Conservation (phyloP, 805 yeast species). For the Komagataella phaffii region DNA sequence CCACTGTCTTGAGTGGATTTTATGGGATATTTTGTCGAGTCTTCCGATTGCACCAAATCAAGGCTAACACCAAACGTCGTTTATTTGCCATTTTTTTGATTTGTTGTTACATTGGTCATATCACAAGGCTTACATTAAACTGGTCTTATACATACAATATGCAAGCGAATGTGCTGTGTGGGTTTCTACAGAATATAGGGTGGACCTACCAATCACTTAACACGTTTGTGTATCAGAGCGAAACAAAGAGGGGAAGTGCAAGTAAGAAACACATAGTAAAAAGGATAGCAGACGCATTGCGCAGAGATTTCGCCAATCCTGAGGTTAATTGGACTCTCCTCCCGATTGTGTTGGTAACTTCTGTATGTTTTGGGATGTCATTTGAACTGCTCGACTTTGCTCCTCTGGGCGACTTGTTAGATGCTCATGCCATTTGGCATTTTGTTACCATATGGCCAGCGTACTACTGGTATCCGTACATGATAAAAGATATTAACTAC, state of each 20-base stretch:
- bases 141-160: conserved; percentile 94
- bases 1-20: conserved; percentile 71
- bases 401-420: conserved; percentile 53
- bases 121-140: conserved; percentile 47
- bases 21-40: conserved; percentile 53
- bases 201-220: conserved; percentile 27
- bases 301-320: conserved; percentile 10
- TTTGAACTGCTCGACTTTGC: conserved; percentile 86
- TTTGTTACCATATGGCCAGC: conserved; percentile 77
- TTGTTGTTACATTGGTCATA: conserved; percentile 46
- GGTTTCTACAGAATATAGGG: conserved; percentile 55
- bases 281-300: conserved; percentile 1
- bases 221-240: conserved; percentile 12
- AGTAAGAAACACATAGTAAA: neutral
- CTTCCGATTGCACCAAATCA: conserved; percentile 37
- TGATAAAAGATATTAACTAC: conserved; percentile 27
- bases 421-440: conserved; percentile 95
- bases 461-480: conserved; percentile 53
- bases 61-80: conserved; percentile 14
- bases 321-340: conserved; percentile 28
- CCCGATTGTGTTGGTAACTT: conserved; percentile 37
- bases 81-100: conserved; percentile 27
- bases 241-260: neutral
- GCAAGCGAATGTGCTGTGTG: conserved; percentile 76
- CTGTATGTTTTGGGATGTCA: conserved; percentile 66